These are phyloP conservation scores for Boechera stricta DNA, from an alignment of 345 rosid genomes.

Conservation along the genomic window DNA sequence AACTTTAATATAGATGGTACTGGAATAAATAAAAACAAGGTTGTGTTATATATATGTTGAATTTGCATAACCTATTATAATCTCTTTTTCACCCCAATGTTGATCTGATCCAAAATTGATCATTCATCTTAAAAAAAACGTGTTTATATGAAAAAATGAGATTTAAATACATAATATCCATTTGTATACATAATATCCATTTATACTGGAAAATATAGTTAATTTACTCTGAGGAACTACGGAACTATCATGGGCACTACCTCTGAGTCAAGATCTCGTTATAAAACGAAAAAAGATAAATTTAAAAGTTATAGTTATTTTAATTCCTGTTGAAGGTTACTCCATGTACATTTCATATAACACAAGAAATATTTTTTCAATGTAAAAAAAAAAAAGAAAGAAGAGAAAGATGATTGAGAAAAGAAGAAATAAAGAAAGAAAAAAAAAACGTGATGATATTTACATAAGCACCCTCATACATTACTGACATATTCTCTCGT, in stretches of 20 bases:
- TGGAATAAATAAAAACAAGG: not conserved
- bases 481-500: not conserved
- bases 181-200: too few relatives aligned
- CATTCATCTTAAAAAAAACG: too few relatives aligned
- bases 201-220: too few relatives aligned
- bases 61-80: too few relatives aligned
- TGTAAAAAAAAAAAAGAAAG: not conserved
- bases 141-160: too few relatives aligned
- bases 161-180: too few relatives aligned
- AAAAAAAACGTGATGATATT: not conserved
- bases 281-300: not conserved
- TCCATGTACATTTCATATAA: slow-evolving; percentile 32
- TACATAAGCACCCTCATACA: slow-evolving; percentile 37
- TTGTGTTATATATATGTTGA: not conserved
- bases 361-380: slow-evolving; percentile 30
- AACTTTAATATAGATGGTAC: not conserved
- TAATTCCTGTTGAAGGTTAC: not conserved
- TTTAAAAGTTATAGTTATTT: not conserved
- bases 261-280: not conserved
- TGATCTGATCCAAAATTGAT: too few relatives aligned
- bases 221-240: too few relatives aligned
- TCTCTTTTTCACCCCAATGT: too few relatives aligned
- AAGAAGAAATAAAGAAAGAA: not conserved
- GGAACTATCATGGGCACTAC: not conserved
- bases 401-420: not conserved